Evolutionary conservation across 2,329 filamentous ascomycete genomes (phyloP), one percentile per base, ranked within the genome.

Genomic region (Nigrospora osmanthi): DNA sequence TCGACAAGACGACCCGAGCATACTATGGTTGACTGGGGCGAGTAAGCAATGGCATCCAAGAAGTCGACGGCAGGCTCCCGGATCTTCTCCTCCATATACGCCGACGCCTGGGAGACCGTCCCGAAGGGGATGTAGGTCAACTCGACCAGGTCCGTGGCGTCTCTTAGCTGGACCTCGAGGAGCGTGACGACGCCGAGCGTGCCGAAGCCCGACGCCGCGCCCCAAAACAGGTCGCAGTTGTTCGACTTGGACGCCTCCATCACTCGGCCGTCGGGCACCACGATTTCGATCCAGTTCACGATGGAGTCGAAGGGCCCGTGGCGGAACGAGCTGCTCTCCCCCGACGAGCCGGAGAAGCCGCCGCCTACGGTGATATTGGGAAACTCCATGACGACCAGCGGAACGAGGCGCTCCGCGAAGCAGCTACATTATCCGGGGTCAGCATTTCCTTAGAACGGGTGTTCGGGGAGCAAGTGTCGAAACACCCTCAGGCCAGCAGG

Each of bases 341-440:
- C 83, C 9, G 80, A 77, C 0, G 78, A 83, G 2, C 82, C 81
- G 38, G 79, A 76, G 60, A 83, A 85, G 3, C 78, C 81, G 33
- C 83, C 83, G 19, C 82, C 83, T 6, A 76, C 78, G 2, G 83
- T 87, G 57, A 86, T 87, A n/a, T 80, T 81, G 2, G 80, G 81
- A 46, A 86, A 85, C 56, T 86, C 82, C 76, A 83, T 83, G 6
- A 85, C 81, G 0, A 87, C 80, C 0, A 78, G 76, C 1, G 83
- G 81, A 2, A 85, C 66, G 2, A 85, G 65, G 1, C 71, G 72
- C 16, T 66, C 61, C n/a, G 38, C 17, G 17, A 81, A 54, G 1
- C 80, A 78, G 4, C n/a, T n/a, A n/a, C n/a, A n/a, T n/a, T n/a
- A 7, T 7, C 19, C 19, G 7, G 19, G 7, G 19, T 23, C 19